phyloP scores from a whole-genome alignment of 345 rosid genomes.

The Ailanthus altissimus region DNA sequence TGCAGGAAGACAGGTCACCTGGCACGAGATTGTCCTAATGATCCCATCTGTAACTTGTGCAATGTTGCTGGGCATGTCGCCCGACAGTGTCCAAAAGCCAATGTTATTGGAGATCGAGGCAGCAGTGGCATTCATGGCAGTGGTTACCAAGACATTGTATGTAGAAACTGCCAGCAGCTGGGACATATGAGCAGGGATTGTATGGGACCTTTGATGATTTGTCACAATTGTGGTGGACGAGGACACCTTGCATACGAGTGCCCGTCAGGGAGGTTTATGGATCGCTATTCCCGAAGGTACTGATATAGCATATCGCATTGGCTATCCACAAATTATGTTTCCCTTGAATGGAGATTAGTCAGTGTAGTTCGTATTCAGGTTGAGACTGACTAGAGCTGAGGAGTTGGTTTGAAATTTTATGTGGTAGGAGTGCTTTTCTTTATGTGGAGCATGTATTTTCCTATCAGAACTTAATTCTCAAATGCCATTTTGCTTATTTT shows the following conservation, averaged over 20 bases:
- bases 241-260: conserved; percentile 90
- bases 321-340: not conserved
- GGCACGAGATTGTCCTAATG: conserved; percentile 85
- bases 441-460: conserved; percentile 4
- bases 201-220: conserved; percentile 71
- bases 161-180: conserved; percentile 74
- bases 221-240: conserved; percentile 93
- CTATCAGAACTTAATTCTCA: not conserved
- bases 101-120: conserved; percentile 49
- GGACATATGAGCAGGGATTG: conserved; percentile 88
- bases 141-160: conserved; percentile 60
- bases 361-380: conserved; percentile 11
- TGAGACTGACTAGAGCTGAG: conserved; percentile 5
- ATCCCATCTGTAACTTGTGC: conserved; percentile 80
- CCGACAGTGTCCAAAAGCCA: conserved; percentile 73
- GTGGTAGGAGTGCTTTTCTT: conserved; percentile 9
- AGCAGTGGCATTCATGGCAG: conserved; percentile 32
- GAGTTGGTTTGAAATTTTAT: conserved; percentile 18
- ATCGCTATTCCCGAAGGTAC: conserved; percentile 77
- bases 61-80: conserved; percentile 85
- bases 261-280: conserved; percentile 81
- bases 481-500: not conserved
- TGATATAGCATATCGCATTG: conserved; percentile 23
- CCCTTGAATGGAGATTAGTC: not conserved
- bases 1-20: conserved; percentile 92